Evolutionary conservation across 129 eudicot genomes (phyloP).

Genomic region (Escallonia rubra): DNA sequence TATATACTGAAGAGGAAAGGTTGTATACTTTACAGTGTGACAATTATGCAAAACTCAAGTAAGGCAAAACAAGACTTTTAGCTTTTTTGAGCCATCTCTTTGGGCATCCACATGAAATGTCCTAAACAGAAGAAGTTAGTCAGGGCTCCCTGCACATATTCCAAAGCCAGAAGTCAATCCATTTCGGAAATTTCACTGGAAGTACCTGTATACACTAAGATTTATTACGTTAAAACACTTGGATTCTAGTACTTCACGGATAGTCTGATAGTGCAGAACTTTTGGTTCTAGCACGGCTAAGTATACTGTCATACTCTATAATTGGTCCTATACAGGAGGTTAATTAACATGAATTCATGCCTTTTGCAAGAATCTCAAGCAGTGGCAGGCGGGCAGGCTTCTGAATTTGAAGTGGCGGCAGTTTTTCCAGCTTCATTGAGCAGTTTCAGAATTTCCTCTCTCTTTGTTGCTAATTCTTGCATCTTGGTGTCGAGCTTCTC

Average conservation of each 20-base stretch:
- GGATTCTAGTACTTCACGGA: background rate
- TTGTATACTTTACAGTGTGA: no score
- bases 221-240: no score
- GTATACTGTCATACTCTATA: background rate
- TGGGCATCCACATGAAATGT: no score
- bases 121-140: no score
- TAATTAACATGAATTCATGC: background rate
- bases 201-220: no score
- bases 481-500: conserved; percentile 56
- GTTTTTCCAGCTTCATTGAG: conserved; percentile 33
- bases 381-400: conserved; percentile 2
- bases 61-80: no score
- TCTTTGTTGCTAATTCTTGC: conserved; percentile 36
- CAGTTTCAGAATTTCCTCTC: conserved; percentile 54
- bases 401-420: conserved; percentile 18
- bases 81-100: no score
- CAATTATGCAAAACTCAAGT: no score
- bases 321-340: background rate
- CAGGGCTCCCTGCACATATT: no score
- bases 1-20: no score
- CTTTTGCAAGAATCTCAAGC: background rate
- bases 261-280: background rate
- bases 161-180: no score
- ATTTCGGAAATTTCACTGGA: no score
- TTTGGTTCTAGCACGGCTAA: background rate